These are phyloP conservation scores for Rhizophora apiculata DNA, from an alignment of 345 rosid species.

Conservation along the genomic window DNA sequence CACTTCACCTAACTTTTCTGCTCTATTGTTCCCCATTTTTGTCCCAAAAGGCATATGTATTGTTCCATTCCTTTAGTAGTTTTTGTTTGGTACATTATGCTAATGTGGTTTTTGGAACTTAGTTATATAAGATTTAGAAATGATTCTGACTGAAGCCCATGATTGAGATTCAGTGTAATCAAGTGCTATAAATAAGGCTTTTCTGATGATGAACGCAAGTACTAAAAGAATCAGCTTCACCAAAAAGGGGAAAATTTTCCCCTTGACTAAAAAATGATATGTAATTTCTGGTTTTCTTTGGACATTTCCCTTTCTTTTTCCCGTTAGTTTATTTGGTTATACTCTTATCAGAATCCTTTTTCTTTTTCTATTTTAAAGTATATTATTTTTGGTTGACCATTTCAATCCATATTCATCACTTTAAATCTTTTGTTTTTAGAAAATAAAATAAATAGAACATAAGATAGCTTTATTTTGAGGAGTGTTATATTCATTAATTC, in stretches of 20 bases:
- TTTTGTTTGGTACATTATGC: slow-evolving; percentile 8
- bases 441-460: no score
- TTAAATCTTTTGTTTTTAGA: no score
- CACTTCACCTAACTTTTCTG: slow-evolving; percentile 15
- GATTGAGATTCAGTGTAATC: neutral
- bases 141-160: neutral
- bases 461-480: slow-evolving; percentile 1
- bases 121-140: neutral
- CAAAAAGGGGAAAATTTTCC: neutral
- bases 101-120: slow-evolving; percentile 14
- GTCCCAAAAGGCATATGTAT: slow-evolving; percentile 10
- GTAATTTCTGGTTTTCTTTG: neutral
- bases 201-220: neutral
- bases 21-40: slow-evolving; percentile 14
- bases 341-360: no score
- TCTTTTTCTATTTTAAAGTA: no score
- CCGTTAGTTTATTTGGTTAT: neutral
- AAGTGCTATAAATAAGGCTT: no score
- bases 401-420: no score
- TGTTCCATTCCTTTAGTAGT: slow-evolving; percentile 8
- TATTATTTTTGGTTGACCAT: no score
- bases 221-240: neutral
- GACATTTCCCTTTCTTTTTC: neutral
- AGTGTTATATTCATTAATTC: slow-evolving; percentile 19
- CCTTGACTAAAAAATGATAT: neutral